Evolutionary conservation across 495 filamentous ascomycete species (phyloP), one percentile per base, ranked within the genome.

Genomic region (Aspergillus taichungensis): DNA sequence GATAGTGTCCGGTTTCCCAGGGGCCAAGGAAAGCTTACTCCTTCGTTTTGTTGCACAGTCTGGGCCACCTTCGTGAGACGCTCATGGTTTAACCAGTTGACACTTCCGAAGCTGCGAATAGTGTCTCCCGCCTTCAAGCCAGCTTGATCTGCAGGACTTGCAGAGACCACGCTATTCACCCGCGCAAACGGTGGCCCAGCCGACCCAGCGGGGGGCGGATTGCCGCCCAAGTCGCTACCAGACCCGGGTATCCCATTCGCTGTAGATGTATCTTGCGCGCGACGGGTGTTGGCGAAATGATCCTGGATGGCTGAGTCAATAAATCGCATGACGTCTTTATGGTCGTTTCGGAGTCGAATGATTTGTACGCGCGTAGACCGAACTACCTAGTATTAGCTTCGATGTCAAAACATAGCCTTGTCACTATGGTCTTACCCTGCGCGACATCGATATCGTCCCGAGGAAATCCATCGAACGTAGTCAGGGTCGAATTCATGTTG

Each of bases 391-490:
- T 14, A 18, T 57, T 50, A 57, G 50, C 36, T 32, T 42, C 5
- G 31, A 13, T 12, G 9, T 8, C 14, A 8, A n/a, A 35, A 50
- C 9, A 24, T 37, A 40, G 29, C 34, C 30, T 33, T 30, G 39
- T 52, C 4, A 24, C 18, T 24, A 4, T 24, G 2, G 13, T 37
- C 75, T 55, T 80, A 92, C 88, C 94, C 67, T 95, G 90, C 29
- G 94, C 86, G 50, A 99, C 83, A 61, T 99, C 94, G 44, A 99
- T 80, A 62, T 99, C 94, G 50, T 83, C 81, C 54, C 94, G 78
- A 30, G 94, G 94, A 61, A 85, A 99, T 40, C 91, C 94, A 66
- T 99, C 94, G 43, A 83, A 80, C 2, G 94, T 96, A 4, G 85
- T 86, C 38, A 99, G 72, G 35, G 76, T 71, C 3, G 94, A 95